These are phyloP conservation scores for Colletotrichum limetticola DNA, from an alignment of 2,329 filamentous ascomycete species.

Conservation along the genomic window DNA sequence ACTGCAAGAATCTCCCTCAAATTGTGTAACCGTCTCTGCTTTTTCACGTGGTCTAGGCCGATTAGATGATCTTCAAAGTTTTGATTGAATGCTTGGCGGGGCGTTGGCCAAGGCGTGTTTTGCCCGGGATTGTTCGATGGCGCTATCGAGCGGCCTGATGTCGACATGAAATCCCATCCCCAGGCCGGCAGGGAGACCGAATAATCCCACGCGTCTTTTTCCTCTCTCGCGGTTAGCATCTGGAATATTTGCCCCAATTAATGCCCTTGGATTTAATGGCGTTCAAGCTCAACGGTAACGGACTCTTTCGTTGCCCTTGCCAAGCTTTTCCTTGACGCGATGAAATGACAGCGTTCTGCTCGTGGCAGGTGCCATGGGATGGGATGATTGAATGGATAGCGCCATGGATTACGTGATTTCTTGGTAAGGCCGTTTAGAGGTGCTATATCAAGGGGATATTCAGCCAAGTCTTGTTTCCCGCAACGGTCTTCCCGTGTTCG, in stretches of 20 bases:
- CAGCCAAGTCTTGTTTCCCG: background rate
- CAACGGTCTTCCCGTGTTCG: background rate
- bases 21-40: too few species aligned
- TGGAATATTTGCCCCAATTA: background rate
- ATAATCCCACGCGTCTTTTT: background rate
- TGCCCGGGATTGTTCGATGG: constrained; percentile 10
- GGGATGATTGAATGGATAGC: background rate
- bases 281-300: background rate
- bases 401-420: background rate
- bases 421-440: background rate
- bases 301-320: background rate
- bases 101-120: background rate
- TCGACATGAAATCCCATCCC: constrained; percentile 26
- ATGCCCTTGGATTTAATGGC: background rate
- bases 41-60: background rate
- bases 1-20: too few species aligned
- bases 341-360: background rate
- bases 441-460: background rate
- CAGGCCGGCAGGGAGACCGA: constrained; percentile 5
- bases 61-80: background rate
- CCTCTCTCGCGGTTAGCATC: background rate
- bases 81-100: background rate
- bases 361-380: background rate
- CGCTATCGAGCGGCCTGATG: constrained; percentile 24
- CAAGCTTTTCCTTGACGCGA: background rate